Base-by-base conservation (phyloP, 495 filamentous ascomycete genomes). In the Annulohypoxylon maeteangense region DNA sequence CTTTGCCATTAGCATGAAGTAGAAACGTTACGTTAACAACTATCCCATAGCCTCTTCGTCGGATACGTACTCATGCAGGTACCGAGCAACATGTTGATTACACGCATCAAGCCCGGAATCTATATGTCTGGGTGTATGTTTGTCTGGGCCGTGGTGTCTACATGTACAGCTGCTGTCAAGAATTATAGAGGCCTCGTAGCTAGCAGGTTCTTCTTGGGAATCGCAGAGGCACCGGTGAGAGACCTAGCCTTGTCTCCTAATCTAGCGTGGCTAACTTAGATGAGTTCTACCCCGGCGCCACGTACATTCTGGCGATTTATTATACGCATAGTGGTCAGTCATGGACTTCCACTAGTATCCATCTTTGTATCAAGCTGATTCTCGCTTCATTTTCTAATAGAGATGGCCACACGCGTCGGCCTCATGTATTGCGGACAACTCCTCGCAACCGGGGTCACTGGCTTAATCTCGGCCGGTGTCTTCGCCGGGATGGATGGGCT, bases 61-160 rank as follows among this genome's bases (percentile, higher is more conserved):
- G 84, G 84, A 62, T 87, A 82, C 66, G 76, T 82, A 7, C 70
- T 81, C 25, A 76, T 71, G 40, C 80, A 82, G 48, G 69, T 81
- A 27, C 80, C 78, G 11, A 76, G 75, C 31, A 82, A 82, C 65
- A 78, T 83, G 79, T 34, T 82, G 50, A 71, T 83, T 29, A 81
- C 75, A 1, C 71, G 78, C 16, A 74, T 79, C 38, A 75, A 79
- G n/a, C 82, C 82, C 20, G 75, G 73, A 11, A 16, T 75, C 11
- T 81, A 80, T 51, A 74, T 79, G 75, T 56, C 68, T 27, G 75
- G 55, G 23, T 56, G 59, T 14, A 77, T 77, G 75, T 74, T 82
- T 5, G 74, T 84, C 42, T 87, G 85, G 86, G 84, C 81, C 0
- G 70, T 84, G 5, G 77, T 86, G 16, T 82, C 83, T 6, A 79